phyloP scores from a whole-genome alignment of 1,139 yeast species.

The Magnusiomyces ingens region DNA sequence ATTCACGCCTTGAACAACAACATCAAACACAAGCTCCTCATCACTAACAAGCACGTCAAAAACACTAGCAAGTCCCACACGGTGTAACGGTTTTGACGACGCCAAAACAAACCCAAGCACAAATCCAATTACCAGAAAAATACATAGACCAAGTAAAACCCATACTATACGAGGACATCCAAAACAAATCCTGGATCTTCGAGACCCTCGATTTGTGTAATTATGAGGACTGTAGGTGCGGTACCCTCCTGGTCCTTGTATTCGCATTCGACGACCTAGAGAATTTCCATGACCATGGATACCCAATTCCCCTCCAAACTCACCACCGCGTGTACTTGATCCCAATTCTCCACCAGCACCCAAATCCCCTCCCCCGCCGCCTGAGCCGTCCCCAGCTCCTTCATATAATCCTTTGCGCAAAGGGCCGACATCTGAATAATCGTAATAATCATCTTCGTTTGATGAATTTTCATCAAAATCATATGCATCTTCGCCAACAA shows the following conservation, averaged over 20 bases:
- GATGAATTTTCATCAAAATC: slow-evolving; percentile 13
- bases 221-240: slow-evolving; percentile 31
- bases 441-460: slow-evolving; percentile 24
- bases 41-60: slow-evolving; percentile 72
- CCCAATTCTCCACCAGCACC: neutral
- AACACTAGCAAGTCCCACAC: slow-evolving; percentile 53
- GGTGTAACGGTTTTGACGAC: slow-evolving; percentile 74
- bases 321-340: neutral
- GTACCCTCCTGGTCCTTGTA: slow-evolving; percentile 10
- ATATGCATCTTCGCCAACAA: slow-evolving; percentile 26
- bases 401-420: slow-evolving; percentile 17
- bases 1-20: slow-evolving; percentile 71
- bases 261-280: slow-evolving; percentile 8
- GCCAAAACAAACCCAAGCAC: slow-evolving; percentile 79
- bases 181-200: slow-evolving; percentile 19
- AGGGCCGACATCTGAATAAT: slow-evolving; percentile 7
- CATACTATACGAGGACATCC: slow-evolving; percentile 29
- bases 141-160: slow-evolving; percentile 24
- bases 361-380: no score
- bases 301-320: neutral
- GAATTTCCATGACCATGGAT: neutral
- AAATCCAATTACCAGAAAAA: slow-evolving; percentile 48
- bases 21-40: slow-evolving; percentile 77
- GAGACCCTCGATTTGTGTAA: slow-evolving; percentile 22
- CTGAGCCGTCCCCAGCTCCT: slow-evolving; percentile 12